phyloP scores from a whole-genome alignment of 1,139 yeast species.

The Arxiozyma bovina region DNA sequence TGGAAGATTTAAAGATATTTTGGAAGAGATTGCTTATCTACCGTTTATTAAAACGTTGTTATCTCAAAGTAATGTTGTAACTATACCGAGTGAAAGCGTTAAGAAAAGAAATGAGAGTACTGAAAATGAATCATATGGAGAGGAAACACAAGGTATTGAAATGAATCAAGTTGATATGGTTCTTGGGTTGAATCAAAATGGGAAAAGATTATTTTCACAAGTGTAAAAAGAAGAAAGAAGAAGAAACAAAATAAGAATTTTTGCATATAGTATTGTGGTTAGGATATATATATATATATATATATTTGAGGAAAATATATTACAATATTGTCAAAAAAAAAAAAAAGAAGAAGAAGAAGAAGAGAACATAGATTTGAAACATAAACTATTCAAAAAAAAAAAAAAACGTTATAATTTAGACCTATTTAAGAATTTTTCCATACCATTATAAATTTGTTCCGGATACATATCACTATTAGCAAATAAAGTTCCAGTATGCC shows the following conservation, averaged over 20 bases:
- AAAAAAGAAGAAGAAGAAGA: too few relatives aligned
- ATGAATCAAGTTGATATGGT: background rate
- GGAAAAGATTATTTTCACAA: constrained; percentile 1
- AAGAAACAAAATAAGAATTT: too few relatives aligned
- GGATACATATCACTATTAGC: constrained; percentile 34
- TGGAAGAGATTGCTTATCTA: constrained; percentile 34
- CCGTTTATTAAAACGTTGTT: constrained; percentile 30
- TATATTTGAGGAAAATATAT: too few relatives aligned
- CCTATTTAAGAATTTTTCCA: constrained; percentile 8
- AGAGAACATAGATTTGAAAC: background rate
- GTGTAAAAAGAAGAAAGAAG: background rate
- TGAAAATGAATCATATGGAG: background rate
- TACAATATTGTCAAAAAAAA: too few relatives aligned
- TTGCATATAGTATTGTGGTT: background rate
- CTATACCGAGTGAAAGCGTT: background rate
- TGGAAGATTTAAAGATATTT: constrained; percentile 35
- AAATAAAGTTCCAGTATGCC: constrained; percentile 62
- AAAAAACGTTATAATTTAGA: constrained; percentile 19
- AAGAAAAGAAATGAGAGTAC: background rate
- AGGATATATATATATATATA: too few relatives aligned
- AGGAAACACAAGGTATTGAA: background rate
- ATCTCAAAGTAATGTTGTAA: background rate
- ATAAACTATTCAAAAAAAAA: background rate
- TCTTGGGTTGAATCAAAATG: background rate
- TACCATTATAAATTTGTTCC: constrained; percentile 27